A percentile compares a stretch with the other conserved stretches of the same genome.
Evolutionary conservation across 1,284 basidiomycete species (phyloP).

Genomic region (Abortiporus biennis): DNA sequence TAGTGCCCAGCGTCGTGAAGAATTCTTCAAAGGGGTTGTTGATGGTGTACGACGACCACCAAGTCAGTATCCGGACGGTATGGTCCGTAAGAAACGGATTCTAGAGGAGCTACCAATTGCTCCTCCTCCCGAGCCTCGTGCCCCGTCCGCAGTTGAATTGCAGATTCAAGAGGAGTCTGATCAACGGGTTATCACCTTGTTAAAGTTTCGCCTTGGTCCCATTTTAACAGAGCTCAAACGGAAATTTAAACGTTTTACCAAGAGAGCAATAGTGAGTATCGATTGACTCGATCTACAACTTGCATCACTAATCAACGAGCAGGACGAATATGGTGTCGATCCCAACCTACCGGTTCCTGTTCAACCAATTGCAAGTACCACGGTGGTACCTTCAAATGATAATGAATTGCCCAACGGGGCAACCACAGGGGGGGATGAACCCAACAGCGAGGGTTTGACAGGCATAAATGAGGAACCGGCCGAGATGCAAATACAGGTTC

Average conservation of each 20-base stretch:
- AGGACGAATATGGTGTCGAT: constrained; percentile 68
- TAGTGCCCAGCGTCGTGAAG: constrained; percentile 47
- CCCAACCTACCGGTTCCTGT: constrained; percentile 12
- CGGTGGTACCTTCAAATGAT: too few species aligned
- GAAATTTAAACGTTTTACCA: constrained; percentile 90
- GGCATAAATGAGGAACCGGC: constrained; percentile 30
- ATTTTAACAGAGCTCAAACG: constrained; percentile 87
- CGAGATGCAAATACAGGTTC: constrained; percentile 14
- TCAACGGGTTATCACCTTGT: constrained; percentile 69
- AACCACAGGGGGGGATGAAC: constrained; percentile 30
- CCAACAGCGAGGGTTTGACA: constrained; percentile 38
- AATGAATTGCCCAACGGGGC: constrained; percentile 29
- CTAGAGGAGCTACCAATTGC: constrained; percentile 87
- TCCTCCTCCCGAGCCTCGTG: constrained; percentile 82
- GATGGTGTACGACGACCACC: constrained; percentile 71
- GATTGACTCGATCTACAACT: neutral
- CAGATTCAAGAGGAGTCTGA: constrained; percentile 83
- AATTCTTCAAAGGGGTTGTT: constrained; percentile 77
- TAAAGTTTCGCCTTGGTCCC: constrained; percentile 85
- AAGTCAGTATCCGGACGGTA: constrained; percentile 86
- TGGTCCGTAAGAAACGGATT: constrained; percentile 78
- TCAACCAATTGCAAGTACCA: constrained; percentile 4
- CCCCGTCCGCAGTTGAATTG: constrained; percentile 81
- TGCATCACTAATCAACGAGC: constrained; percentile 6
- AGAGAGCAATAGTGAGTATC: constrained; percentile 67